Conservation (phyloP, 225 moss, liverwort and hornwort species). For the Antitrichia curtipendula region DNA sequence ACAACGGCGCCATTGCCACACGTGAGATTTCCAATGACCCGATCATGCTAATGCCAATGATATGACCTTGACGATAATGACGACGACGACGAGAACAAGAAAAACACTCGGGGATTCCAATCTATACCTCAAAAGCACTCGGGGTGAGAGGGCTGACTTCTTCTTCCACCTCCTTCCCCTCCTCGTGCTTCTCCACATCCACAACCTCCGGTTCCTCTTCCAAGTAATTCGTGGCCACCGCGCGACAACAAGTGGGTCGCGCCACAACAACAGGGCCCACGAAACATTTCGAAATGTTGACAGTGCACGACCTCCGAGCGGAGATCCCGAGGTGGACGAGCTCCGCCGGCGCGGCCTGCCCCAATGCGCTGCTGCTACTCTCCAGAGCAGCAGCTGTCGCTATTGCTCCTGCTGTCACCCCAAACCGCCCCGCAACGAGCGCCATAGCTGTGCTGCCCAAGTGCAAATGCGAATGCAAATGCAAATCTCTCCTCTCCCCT, state of each 20-base stretch:
- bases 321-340: background rate
- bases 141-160: conserved; percentile 22
- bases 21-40: background rate
- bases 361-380: background rate
- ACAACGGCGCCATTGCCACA: background rate
- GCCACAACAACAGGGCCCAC: background rate
- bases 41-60: background rate
- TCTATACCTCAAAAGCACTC: conserved; percentile 30
- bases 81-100: background rate
- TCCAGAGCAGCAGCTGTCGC: background rate
- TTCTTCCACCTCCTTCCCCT: background rate
- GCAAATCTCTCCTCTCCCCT: background rate
- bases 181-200: background rate
- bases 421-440: background rate
- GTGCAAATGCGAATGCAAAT: background rate
- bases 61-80: background rate
- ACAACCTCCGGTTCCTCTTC: conserved; percentile 21
- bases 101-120: background rate
- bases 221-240: conserved; percentile 15
- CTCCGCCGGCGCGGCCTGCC: background rate
- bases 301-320: background rate
- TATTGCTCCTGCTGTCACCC: background rate
- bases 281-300: background rate
- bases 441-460: background rate
- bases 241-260: background rate